These are phyloP conservation scores for Lepiota brunneoincarnata DNA, from an alignment of 768 basidiomycete genomes.

Conservation along the genomic window DNA sequence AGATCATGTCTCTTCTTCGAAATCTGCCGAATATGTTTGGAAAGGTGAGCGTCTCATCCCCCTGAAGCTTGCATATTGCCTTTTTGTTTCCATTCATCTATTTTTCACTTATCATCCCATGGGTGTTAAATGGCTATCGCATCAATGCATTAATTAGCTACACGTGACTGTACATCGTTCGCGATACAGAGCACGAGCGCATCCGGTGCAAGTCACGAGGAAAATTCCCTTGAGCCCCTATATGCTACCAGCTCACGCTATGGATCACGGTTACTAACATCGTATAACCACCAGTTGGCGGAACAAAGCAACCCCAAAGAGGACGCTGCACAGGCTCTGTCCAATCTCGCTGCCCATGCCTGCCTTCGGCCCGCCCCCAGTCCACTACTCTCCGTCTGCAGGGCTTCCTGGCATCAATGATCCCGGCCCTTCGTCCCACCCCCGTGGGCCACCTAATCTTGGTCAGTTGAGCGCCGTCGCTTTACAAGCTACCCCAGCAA, in stretches of 20 bases:
- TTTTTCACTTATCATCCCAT: slow-evolving; percentile 14
- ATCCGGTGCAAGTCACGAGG: slow-evolving; percentile 17
- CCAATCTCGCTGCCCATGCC: slow-evolving; percentile 47
- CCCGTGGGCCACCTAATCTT: slow-evolving; percentile 62
- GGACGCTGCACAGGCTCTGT: slow-evolving; percentile 58
- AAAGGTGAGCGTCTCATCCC: slow-evolving; percentile 43
- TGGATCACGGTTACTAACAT: neutral
- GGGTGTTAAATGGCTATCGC: slow-evolving; percentile 5
- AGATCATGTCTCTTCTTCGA: slow-evolving; percentile 59
- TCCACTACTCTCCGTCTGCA: slow-evolving; percentile 27
- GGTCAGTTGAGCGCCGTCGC: slow-evolving; percentile 57
- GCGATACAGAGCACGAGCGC: slow-evolving; percentile 28
- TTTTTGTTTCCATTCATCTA: slow-evolving; percentile 14
- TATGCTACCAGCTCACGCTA: slow-evolving; percentile 10
- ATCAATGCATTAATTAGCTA: slow-evolving; percentile 21
- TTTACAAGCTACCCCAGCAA: slow-evolving; percentile 40
- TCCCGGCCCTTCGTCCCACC: slow-evolving; percentile 72
- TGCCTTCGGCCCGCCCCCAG: slow-evolving; percentile 29
- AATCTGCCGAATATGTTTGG: slow-evolving; percentile 50
- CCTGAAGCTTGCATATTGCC: neutral
- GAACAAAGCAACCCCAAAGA: slow-evolving; percentile 54
- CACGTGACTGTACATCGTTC: slow-evolving; percentile 32
- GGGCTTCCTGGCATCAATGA: slow-evolving; percentile 57
- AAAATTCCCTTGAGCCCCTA: slow-evolving; percentile 8
- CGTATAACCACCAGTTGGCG: slow-evolving; percentile 28